phyloP scores from a whole-genome alignment of 352 stramenopile species.

The Pythium folliculosum region DNA sequence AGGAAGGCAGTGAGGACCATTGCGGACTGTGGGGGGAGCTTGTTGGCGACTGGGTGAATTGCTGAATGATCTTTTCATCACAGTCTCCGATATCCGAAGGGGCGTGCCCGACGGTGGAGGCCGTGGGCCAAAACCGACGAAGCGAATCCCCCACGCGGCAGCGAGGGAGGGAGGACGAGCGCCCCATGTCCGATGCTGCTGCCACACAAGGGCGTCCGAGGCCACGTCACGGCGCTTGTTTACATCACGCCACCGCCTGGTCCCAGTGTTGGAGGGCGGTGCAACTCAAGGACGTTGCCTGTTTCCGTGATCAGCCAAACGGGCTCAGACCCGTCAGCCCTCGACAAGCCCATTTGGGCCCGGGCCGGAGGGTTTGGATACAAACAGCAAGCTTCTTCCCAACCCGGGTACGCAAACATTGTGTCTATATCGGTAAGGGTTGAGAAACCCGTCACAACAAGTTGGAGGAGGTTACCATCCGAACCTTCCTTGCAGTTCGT shows the following conservation, averaged over 20 bases:
- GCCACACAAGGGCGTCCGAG: neutral
- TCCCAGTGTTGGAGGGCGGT: neutral
- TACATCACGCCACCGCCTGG: slow-evolving; percentile 11
- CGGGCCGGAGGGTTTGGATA: neutral
- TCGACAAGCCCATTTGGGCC: neutral
- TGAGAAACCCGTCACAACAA: neutral
- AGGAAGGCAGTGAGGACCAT: slow-evolving; percentile 28
- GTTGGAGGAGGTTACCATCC: neutral
- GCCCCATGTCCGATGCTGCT: slow-evolving; percentile 8
- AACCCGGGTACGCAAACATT: neutral
- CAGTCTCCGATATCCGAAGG: neutral
- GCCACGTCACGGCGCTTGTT: slow-evolving; percentile 15
- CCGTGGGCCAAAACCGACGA: neutral
- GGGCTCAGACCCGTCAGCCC: neutral
- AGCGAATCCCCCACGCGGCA: too few relatives aligned
- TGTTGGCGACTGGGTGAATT: slow-evolving; percentile 8
- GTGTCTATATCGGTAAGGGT: too few relatives aligned
- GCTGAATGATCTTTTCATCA: slow-evolving; percentile 12
- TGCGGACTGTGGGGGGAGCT: neutral
- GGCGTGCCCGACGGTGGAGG: too few relatives aligned
- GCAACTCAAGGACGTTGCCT: neutral
- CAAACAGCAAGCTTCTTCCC: neutral
- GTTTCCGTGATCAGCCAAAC: neutral
- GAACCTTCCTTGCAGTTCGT: slow-evolving; percentile 1
- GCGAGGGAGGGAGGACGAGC: neutral